Evolutionary conservation across 2,329 filamentous ascomycete genomes (phyloP).

Genomic region (Ophiosphaerella herpotricha): DNA sequence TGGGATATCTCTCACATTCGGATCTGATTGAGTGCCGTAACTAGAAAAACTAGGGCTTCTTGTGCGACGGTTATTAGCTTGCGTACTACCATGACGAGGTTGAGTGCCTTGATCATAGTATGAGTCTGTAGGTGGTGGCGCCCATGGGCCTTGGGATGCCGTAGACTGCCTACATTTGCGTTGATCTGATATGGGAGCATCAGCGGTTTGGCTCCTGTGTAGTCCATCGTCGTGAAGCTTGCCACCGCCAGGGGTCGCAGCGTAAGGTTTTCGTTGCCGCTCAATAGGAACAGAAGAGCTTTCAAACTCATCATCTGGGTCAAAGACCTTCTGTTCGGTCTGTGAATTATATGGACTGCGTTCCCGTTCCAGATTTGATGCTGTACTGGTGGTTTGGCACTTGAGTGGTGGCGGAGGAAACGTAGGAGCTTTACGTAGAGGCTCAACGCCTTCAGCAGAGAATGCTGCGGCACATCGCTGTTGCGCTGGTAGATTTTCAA

Average conservation of each 20-base stretch:
- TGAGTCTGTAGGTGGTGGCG: slow-evolving; percentile 23
- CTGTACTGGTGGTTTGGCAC: slow-evolving; percentile 13
- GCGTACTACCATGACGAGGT: slow-evolving; percentile 24
- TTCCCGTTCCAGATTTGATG: slow-evolving; percentile 37
- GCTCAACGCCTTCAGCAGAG: slow-evolving; percentile 51
- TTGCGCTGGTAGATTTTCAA: slow-evolving; percentile 61
- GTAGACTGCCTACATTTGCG: slow-evolving; percentile 40
- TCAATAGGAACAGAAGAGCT: slow-evolving; percentile 60
- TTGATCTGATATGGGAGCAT: slow-evolving; percentile 26
- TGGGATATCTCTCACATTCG: slow-evolving; percentile 38
- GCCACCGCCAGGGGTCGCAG: slow-evolving; percentile 61
- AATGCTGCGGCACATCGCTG: slow-evolving; percentile 66
- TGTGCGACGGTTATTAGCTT: slow-evolving; percentile 26
- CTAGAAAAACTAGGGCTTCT: slow-evolving; percentile 43
- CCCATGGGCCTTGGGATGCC: slow-evolving; percentile 36
- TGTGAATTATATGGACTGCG: slow-evolving; percentile 40
- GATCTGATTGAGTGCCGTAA: slow-evolving; percentile 42
- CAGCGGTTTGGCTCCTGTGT: slow-evolving; percentile 30
- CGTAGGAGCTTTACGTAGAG: slow-evolving; percentile 40
- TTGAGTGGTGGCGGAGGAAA: slow-evolving; percentile 44
- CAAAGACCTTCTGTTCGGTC: slow-evolving; percentile 35
- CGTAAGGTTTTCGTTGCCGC: slow-evolving; percentile 68
- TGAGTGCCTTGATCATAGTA: slow-evolving; percentile 27
- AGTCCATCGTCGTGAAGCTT: slow-evolving; percentile 56
- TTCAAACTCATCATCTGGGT: slow-evolving; percentile 37